phyloP scores from a whole-genome alignment of 1,139 yeast species.

The Pichia sp. region DNA sequence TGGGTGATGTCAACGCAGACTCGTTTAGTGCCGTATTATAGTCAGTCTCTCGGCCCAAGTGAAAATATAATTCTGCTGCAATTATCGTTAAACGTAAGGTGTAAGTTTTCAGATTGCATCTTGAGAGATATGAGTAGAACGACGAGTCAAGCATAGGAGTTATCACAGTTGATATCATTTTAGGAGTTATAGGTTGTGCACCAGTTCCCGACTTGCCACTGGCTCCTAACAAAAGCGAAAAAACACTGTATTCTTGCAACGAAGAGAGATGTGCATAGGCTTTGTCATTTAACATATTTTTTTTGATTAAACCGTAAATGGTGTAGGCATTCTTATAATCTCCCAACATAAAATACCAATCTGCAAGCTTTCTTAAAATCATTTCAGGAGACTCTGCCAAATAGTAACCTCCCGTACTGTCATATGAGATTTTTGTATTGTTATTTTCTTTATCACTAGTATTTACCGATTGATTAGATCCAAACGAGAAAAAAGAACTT shows the following conservation, averaged over 20 bases:
- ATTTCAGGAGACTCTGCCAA: conserved; percentile 66
- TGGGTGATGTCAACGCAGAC: neutral
- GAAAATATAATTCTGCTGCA: conserved; percentile 42
- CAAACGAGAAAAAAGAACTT: conserved; percentile 34
- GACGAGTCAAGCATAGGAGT: conserved; percentile 68
- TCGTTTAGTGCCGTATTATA: neutral
- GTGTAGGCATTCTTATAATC: conserved; percentile 84
- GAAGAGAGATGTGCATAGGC: conserved; percentile 85
- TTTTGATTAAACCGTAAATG: conserved; percentile 76
- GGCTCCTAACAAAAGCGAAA: conserved; percentile 67
- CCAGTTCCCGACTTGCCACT: conserved; percentile 32
- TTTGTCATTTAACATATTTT: conserved; percentile 73
- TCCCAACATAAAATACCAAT: conserved; percentile 83
- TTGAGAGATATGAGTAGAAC: conserved; percentile 56
- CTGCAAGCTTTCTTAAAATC: conserved; percentile 76
- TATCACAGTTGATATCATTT: conserved; percentile 54
- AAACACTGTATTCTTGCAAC: conserved; percentile 80
- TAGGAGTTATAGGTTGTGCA: conserved; percentile 36
- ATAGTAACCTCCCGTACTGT: conserved; percentile 40
- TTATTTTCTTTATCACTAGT: conserved; percentile 11
- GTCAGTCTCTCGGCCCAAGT: conserved; percentile 33
- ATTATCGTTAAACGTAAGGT: conserved; percentile 47
- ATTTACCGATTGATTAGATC: conserved; percentile 15
- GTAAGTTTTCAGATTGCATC: conserved; percentile 60
- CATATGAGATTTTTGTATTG: conserved; percentile 17